Evolutionary conservation across 768 basidiomycete species (phyloP), one percentile per base, ranked within the genome.

Genomic region (Trametes cingulata): DNA sequence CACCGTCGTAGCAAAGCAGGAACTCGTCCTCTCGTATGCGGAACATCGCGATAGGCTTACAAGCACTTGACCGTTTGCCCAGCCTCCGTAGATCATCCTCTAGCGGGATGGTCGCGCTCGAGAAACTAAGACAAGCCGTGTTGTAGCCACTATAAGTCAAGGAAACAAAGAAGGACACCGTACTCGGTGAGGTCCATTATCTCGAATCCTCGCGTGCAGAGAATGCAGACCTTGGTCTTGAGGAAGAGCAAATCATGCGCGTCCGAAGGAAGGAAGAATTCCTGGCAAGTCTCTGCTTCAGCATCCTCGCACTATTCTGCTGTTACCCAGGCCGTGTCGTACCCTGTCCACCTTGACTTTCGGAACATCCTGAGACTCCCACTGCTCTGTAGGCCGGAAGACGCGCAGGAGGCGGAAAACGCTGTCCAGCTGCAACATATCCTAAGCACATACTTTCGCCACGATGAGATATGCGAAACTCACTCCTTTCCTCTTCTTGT

Each of bases 351-450:
- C 46, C 10, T 33, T 22, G 71, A 56, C 81, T 65, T 80, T 66
- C 91, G 85, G 73, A 91, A 95, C 33, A 87, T 77, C 37, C 91
- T 80, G 82, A 95, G 95, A 93, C 5, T 29, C 33, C 29, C 48
- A 33, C 5, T 15, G 20, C 7, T 95, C 93, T 8, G 89, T 86
- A 54, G 88, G 84, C 20, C 85, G 81, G 15, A 85, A 83, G 2
- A 94, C 95, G 64, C 97, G 94, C 22, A 97, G 80, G 6, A 93
- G 91, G 48, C 90, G 88, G 81, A 98, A 97, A 52, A 95, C 88
- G 53, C 91, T 93, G 68, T 95, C 91, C 62, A 89, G 78, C 80
- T 85, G 48, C 29, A 51, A 49, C 45, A 27, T 25, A 12, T 13
- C 12, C 6, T 33, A 8, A 15, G 2, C 20, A 19, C 20, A 1